Conservation (phyloP, 164 flowering plant species). For the Nymphaea colorata region DNA sequence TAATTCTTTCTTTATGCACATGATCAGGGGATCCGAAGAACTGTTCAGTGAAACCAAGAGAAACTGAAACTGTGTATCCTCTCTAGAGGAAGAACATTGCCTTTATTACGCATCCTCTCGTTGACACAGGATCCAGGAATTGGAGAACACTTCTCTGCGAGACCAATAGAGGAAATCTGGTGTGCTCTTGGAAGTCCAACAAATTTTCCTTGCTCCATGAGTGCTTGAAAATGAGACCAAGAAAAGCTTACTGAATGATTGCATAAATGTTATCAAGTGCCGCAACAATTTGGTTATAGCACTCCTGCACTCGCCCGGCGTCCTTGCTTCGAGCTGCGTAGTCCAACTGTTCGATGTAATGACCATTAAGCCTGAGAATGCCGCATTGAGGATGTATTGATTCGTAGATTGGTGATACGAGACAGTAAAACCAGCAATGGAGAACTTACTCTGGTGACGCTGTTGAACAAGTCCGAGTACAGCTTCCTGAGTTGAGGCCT, state of each 20-base stretch:
- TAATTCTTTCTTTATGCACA: too few relatives aligned
- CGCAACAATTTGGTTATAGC: constrained; percentile 32
- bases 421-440: not conserved
- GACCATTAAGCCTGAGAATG: not conserved
- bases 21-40: too few relatives aligned
- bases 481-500: constrained; percentile 58
- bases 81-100: too few relatives aligned
- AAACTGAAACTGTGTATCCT: too few relatives aligned
- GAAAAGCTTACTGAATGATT: not conserved
- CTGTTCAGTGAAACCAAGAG: too few relatives aligned
- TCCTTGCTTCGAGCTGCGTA: constrained; percentile 70
- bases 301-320: constrained; percentile 24
- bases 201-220: too few relatives aligned
- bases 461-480: constrained; percentile 51
- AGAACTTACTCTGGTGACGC: constrained; percentile 29
- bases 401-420: not conserved
- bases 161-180: too few relatives aligned
- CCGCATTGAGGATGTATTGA: too few relatives aligned
- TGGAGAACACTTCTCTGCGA: too few relatives aligned
- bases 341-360: constrained; percentile 38
- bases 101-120: too few relatives aligned
- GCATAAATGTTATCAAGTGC: constrained; percentile 12
- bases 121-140: too few relatives aligned
- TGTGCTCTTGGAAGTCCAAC: too few relatives aligned
- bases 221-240: not conserved